Base-by-base conservation (phyloP, 2,329 filamentous ascomycete genomes). In the Trichophyton simii region DNA sequence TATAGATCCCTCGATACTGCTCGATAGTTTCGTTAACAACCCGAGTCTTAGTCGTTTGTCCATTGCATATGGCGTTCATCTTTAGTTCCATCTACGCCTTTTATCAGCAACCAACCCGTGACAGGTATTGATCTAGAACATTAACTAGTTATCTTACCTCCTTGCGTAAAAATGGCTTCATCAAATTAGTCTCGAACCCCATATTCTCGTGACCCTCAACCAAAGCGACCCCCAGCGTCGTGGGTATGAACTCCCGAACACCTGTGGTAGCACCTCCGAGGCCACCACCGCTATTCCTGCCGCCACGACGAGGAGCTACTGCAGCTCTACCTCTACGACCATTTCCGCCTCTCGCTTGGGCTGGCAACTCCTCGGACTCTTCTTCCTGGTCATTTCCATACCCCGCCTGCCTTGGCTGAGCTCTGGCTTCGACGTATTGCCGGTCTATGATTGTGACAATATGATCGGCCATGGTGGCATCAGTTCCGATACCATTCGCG, bases 331-430 rank as follows among this genome's bases (percentile, higher is more conserved):
- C 59, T 61, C 59, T 61, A 61, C 50, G 59, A 46, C 48, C 31
- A 57, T 57, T 61, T 42, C 59, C 28, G 58, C 58, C 58, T 59
- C 57, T 44, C 41, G 57, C 20, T 59, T 59, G 57, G 38, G 57
- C 38, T 50, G 59, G 22, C 48, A 61, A 61, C 34, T 61, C 48
- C 59, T 61, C 59, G 50, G 59, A 57, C 48, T 57, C 50, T 57
- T 60, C 59, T 57, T 60, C 59, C 57, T 61, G 50, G 28, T 57
- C 48, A 57, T 61, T 57, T 61, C 59, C 59, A 42, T 60, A 46
- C 59, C 28, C 34, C 46, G 18, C 59, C 48, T 61, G 59, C 52
- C 50, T 61, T 61, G 59, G 59, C 59, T 55, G 55, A 41, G 55
- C 55, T 41, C 55, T 58, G 15, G 55, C 55, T 25, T 58, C 55